Evolutionary conservation across 2,329 filamentous ascomycete genomes (phyloP), one percentile per base, ranked within the genome.

Genomic region (Ascochyta clinopodiicola): DNA sequence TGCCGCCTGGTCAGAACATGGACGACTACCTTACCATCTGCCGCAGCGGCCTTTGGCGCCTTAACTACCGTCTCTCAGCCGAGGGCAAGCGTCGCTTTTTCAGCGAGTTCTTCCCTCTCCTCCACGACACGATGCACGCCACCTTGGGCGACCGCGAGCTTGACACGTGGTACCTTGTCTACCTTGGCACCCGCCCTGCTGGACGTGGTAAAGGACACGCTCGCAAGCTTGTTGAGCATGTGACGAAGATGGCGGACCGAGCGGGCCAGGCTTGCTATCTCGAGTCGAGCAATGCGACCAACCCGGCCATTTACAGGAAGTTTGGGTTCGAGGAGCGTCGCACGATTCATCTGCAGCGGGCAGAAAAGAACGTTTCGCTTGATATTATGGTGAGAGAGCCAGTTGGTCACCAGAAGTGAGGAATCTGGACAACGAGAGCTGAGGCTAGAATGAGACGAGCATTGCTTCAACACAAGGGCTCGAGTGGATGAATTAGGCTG

Each of bases 311-410:
- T 74, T 96, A 95, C 74, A 78, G 83, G 62, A 89, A 87, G 74
- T 87, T 91, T 74, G 90, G 90, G 27, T 96, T 94, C 73, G 82
- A 86, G 71, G 74, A 83, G 63, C 82, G 81, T 69, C 83, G 82
- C 66, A 83, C 86, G 65, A 84, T 94, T 62, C 81, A 83, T 69
- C 78, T 93, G 66, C 78, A 82, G 68, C 79, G 87, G 44, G 85
- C 81, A 9, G 79, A 82, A 56, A 65, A 64, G 59, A 84, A 88
- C 25, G 82, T 93, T 44, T 80, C 80, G 54, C 78, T 94, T 73
- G 88, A 90, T 70, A 89, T 92, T 77, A 96, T 96, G 91, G 88
- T 94, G 47, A 82, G 90, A 57, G 88, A 92, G 80, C 89, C 90
- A 7, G 61, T 60, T 19, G 42, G 39, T 25, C 62, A 59, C 61